A percentile compares a stretch with the other conserved stretches of the same genome.
phyloP scores from a whole-genome alignment of 2,329 filamentous ascomycete genomes.

The Paecilomyces sp. region DNA sequence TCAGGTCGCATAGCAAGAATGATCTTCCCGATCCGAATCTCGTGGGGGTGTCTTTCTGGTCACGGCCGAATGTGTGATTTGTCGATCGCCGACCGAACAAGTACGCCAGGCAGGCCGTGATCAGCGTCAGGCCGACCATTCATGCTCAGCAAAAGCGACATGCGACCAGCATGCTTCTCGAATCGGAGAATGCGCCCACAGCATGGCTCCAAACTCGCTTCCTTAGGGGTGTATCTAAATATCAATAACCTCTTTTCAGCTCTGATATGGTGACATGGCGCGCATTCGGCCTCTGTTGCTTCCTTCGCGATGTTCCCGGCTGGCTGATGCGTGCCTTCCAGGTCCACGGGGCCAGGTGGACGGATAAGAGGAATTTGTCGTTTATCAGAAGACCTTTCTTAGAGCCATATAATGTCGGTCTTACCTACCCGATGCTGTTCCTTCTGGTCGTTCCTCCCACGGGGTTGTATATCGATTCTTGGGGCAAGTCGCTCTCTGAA shows the following conservation, averaged over 20 bases:
- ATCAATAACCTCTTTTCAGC: background rate
- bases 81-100: background rate
- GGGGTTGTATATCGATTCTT: background rate
- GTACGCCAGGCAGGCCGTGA: conserved; percentile 5
- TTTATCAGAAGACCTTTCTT: background rate
- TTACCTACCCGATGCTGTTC: background rate
- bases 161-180: background rate
- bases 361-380: background rate
- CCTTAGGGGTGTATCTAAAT: background rate
- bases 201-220: background rate
- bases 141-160: background rate
- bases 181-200: background rate
- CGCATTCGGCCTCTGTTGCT: background rate
- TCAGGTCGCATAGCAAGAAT: background rate
- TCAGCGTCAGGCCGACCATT: background rate
- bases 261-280: background rate
- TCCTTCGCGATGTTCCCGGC: background rate
- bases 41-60: background rate
- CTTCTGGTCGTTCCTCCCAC: background rate
- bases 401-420: background rate
- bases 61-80: background rate
- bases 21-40: background rate
- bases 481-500: background rate
- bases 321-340: background rate
- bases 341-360: background rate